Conservation (phyloP, 2,329 filamentous ascomycete genomes). For the Hortaea werneckii region DNA sequence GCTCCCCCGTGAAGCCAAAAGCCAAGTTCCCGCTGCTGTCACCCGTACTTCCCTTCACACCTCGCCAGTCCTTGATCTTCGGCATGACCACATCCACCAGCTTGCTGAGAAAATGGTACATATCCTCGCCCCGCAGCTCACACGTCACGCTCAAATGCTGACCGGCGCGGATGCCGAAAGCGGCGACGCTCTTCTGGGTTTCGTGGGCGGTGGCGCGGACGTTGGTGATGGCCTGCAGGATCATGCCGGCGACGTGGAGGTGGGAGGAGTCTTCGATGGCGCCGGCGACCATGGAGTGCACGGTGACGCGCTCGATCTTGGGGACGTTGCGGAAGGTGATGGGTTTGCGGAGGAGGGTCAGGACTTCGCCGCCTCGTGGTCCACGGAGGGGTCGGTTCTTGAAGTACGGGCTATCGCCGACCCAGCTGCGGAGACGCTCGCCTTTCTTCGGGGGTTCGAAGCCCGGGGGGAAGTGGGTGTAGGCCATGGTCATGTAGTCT, state of each 20-base stretch:
- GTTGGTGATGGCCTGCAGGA: slow-evolving; percentile 77
- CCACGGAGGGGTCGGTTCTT: slow-evolving; percentile 78
- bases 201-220: slow-evolving; percentile 60
- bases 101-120: slow-evolving; percentile 86
- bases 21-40: slow-evolving; percentile 80
- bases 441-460: slow-evolving; percentile 47
- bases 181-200: slow-evolving; percentile 58
- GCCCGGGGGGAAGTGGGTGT: slow-evolving; percentile 75
- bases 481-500: slow-evolving; percentile 81
- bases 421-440: slow-evolving; percentile 72
- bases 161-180: slow-evolving; percentile 64
- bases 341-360: slow-evolving; percentile 57
- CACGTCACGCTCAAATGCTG: slow-evolving; percentile 67
- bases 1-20: slow-evolving; percentile 67
- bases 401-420: slow-evolving; percentile 85
- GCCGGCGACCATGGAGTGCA: slow-evolving; percentile 63
- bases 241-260: slow-evolving; percentile 73
- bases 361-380: slow-evolving; percentile 65
- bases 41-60: slow-evolving; percentile 65
- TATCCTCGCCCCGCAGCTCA: slow-evolving; percentile 66
- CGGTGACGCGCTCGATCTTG: slow-evolving; percentile 65
- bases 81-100: slow-evolving; percentile 83
- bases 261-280: slow-evolving; percentile 61
- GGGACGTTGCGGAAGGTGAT: slow-evolving; percentile 78
- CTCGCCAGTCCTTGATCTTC: slow-evolving; percentile 91